Base-by-base conservation (phyloP, 768 basidiomycete species). In the Tephrocybe sp. region DNA sequence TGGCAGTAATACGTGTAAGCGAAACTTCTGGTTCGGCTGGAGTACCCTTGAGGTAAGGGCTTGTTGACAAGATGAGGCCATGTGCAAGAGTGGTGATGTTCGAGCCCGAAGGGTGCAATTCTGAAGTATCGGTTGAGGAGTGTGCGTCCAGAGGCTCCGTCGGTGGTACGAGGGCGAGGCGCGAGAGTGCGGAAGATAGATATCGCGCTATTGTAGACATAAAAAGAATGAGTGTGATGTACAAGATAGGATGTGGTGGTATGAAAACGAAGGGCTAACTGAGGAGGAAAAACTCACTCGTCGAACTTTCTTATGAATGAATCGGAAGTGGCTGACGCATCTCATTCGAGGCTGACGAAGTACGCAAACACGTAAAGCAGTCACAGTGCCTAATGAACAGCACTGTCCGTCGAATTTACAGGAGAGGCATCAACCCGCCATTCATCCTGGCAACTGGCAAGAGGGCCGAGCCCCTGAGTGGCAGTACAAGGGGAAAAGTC, bases 151-250 rank as follows among this genome's bases (percentile, higher is more conserved):
- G 5, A 13, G 27, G 22, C 3, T 34, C 40, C 4, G 16, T 6
- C 12, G 12, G 2, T 9, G 22, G 9, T 9, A 32, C 25, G n/a
- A 32, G 19, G n/a, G 42, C 16, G n/a, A 55, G 24, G 13, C 38
- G 40, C 2, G 49, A 51, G 13, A 55, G 19, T 2, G 38, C 28
- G 25, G 37, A 47, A 18, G 54, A 32, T 8, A 55, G 16, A 30
- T 48, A 55, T 40, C 47, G 50, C 12, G 19, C 43, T 43, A 55
- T 24, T 22, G 16, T 39, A 22, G 54, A 51, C 54, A 55, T 55
- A 19, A 32, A 6, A 45, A 19, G 26, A 55, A 51, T 34, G 49
- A 55, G 42, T 18, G 54, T 47, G 48, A 26, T 49, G 35, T 46
- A 43, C 21, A 27, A 28, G 21, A 51, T 55, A 51, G 54, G 21